These are phyloP conservation scores for Ceratocystis albifundus DNA, from an alignment of 2,329 filamentous ascomycete genomes.

Conservation along the genomic window DNA sequence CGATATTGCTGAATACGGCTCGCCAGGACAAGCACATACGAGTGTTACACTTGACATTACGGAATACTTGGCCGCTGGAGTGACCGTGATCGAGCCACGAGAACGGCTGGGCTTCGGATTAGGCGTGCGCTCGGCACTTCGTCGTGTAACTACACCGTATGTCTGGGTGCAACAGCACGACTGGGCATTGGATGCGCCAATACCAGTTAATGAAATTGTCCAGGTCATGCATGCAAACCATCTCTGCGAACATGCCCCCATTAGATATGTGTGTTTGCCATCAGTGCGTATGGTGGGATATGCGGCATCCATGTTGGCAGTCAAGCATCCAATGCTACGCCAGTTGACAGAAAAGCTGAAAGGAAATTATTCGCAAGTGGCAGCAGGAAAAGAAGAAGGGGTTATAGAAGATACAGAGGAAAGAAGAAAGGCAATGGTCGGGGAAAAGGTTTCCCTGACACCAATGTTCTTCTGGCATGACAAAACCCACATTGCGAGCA, in stretches of 20 bases:
- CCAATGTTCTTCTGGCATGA: constrained; percentile 50
- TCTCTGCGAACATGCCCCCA: constrained; percentile 28
- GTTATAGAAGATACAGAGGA: background rate
- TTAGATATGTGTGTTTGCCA: constrained; percentile 44
- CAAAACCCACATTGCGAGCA: constrained; percentile 43
- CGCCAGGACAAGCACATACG: constrained; percentile 27
- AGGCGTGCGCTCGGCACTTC: constrained; percentile 41
- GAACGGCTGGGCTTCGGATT: constrained; percentile 43
- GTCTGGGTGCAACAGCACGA: constrained; percentile 50
- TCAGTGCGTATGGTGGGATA: constrained; percentile 43
- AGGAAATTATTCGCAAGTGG: constrained; percentile 5
- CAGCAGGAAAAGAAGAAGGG: background rate
- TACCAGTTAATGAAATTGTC: constrained; percentile 37
- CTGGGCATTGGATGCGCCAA: constrained; percentile 38
- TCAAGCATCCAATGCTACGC: constrained; percentile 34
- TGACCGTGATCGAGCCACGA: constrained; percentile 40
- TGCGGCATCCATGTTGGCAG: constrained; percentile 38
- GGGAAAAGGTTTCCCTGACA: constrained; percentile 35
- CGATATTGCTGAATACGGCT: constrained; percentile 40
- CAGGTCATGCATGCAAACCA: constrained; percentile 36
- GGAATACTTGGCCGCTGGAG: constrained; percentile 27
- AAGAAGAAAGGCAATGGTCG: background rate
- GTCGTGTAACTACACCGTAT: constrained; percentile 38
- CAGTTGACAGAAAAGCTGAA: constrained; percentile 36
- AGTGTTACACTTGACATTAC: constrained; percentile 33